Evolutionary conservation across 176 grass and related monocot genomes (phyloP), one percentile per base, ranked within the genome.

Genomic region (Melocanna baccifera): DNA sequence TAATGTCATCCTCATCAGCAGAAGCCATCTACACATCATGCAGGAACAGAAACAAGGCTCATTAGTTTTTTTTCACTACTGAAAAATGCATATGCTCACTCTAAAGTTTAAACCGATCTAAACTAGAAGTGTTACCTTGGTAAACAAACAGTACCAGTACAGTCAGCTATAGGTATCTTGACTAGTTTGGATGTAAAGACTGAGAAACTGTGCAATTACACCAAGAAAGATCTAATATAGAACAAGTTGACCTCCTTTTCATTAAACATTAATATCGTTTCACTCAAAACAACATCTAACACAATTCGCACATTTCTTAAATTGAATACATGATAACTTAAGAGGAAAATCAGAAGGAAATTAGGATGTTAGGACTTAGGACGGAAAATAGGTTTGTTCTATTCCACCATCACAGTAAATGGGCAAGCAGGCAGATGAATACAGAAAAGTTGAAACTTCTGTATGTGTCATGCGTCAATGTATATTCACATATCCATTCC

Each of bases 1-100:
- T 78, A 75, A 91, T 63, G 83, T 92, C 93, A 81, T 99, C 97
- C 69, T 96, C 97, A 84, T 91, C 91, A 69, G 93, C 89, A 85
- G 91, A 55, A 67, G 91, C 71, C 97, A 99, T 99, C 97, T 99
- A 83, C 15, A 83, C 40, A 61, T 70, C 78, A 89, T 30, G 3
- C 58, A 89, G 59, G 36, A 83, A 59, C 47, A 66, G 19, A 62
- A 79, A 68, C 29, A 76, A 61, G 29, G 68, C 5, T 58, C 34
- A 37, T 77, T 72, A 86, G 23, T 78, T 37, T 55, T 72, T 72
- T 20, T 10, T 67, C 26, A 34, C 67, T 69, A 73, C 9, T 51
- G 29, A 78, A 83, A 61, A 83, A 89, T 67, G 71, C 59, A 86
- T 86, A 81, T 42, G 11, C 61, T 52, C 56, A 47, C n/a, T 63